These are phyloP conservation scores for Hyaloscypha variabilis DNA, from an alignment of 495 filamentous ascomycete species.

Conservation along the genomic window DNA sequence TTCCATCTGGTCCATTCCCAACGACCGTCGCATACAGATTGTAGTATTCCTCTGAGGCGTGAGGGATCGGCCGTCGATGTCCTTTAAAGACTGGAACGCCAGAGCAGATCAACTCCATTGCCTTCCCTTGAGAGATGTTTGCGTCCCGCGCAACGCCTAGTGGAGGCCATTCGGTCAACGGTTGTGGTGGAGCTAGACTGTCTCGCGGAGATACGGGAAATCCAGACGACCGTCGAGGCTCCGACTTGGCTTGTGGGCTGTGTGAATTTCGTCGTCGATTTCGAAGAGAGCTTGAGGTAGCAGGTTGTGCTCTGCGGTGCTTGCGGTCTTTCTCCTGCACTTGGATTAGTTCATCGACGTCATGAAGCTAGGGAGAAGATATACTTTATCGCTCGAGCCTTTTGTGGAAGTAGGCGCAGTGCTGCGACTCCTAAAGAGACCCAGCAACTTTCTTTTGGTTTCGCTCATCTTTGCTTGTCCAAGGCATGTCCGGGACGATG, in stretches of 20 bases:
- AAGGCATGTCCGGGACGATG: neutral
- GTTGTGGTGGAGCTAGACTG: neutral
- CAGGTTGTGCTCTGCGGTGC: slow-evolving; percentile 10
- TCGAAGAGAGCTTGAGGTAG: neutral
- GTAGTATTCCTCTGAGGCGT: slow-evolving; percentile 42
- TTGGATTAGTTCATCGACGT: neutral
- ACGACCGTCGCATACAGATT: slow-evolving; percentile 45
- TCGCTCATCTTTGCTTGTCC: slow-evolving; percentile 29
- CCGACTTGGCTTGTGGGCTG: slow-evolving; percentile 10
- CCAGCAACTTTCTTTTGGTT: slow-evolving; percentile 27
- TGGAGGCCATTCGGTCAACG: slow-evolving; percentile 30
- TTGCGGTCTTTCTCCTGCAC: slow-evolving; percentile 16
- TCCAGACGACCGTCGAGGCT: slow-evolving; percentile 10
- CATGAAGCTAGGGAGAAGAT: neutral
- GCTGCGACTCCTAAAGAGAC: slow-evolving; percentile 29
- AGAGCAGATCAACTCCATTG: slow-evolving; percentile 28
- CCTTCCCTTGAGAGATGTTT: slow-evolving; percentile 24
- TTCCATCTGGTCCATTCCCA: slow-evolving; percentile 18
- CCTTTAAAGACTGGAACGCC: slow-evolving; percentile 31
- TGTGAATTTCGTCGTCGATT: neutral
- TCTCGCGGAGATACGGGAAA: neutral
- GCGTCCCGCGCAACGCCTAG: slow-evolving; percentile 8
- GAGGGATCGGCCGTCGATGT: slow-evolving; percentile 17
- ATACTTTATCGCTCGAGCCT: neutral
- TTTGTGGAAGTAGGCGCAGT: neutral